Evolutionary conservation across 2,329 filamentous ascomycete genomes (phyloP).

Genomic region (Aureobasidium subglaciale): DNA sequence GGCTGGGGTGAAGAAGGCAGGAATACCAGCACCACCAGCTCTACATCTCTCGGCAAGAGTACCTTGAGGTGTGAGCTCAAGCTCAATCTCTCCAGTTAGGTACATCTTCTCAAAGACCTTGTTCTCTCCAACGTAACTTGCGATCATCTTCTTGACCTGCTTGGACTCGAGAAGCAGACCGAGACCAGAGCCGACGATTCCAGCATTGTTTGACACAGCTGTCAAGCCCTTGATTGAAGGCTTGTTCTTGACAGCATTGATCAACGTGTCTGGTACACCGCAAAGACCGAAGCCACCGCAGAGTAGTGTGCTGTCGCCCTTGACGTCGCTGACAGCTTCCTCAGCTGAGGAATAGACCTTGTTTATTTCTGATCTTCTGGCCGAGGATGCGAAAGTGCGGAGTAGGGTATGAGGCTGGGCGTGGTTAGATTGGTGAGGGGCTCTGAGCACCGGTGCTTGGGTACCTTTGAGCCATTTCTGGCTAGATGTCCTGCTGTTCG

Average conservation of each 20-base stretch:
- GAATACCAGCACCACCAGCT: conserved; percentile 68
- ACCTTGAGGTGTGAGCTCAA: conserved; percentile 71
- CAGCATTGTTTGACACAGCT: conserved; percentile 76
- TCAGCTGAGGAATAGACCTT: conserved; percentile 45
- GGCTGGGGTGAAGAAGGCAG: conserved; percentile 74
- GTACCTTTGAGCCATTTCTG: conserved; percentile 19
- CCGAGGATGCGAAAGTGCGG: conserved; percentile 22
- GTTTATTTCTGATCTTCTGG: conserved; percentile 21
- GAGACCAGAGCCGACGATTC: conserved; percentile 61
- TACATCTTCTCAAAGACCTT: conserved; percentile 70
- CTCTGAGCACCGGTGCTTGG: neutral
- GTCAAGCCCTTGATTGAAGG: conserved; percentile 55
- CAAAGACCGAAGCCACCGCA: conserved; percentile 79
- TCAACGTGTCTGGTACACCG: conserved; percentile 66
- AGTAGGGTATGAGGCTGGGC: conserved; percentile 19
- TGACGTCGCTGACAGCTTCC: conserved; percentile 62
- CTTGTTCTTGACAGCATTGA: conserved; percentile 58
- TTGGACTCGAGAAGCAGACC: conserved; percentile 61
- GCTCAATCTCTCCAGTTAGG: conserved; percentile 62
- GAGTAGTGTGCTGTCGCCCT: conserved; percentile 62
- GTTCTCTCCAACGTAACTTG: conserved; percentile 71
- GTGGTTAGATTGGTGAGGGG: neutral
- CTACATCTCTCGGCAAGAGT: conserved; percentile 66
- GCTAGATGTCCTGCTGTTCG: conserved; percentile 20
- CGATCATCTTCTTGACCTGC: conserved; percentile 64